Percentiles rank a stretch among this genome's conserved stretches.
Conservation (phyloP, 768 basidiomycete genomes). For the Lentinula boryana region DNA sequence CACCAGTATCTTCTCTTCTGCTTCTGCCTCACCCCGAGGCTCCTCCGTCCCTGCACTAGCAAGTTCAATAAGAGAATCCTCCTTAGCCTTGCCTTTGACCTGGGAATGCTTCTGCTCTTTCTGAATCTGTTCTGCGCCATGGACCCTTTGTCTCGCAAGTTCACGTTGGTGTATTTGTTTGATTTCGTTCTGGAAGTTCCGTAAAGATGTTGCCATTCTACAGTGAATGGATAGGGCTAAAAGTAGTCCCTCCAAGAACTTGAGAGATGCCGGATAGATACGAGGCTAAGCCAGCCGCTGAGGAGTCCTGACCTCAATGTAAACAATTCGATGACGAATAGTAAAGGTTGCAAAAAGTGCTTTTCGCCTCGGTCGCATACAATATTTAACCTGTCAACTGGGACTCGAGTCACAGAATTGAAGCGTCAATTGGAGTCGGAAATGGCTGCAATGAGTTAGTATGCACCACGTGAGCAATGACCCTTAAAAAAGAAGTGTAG, state of each 20-base stretch:
- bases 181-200: constrained; percentile 70
- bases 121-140: constrained; percentile 16
- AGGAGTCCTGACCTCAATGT: too few species aligned
- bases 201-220: constrained; percentile 44
- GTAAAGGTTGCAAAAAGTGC: too few species aligned
- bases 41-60: constrained; percentile 10
- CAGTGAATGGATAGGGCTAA: background rate
- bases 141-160: constrained; percentile 53
- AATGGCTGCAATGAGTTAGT: too few species aligned
- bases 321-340: too few species aligned
- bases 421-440: too few species aligned
- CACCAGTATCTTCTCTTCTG: constrained; percentile 54
- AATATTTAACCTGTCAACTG: background rate
- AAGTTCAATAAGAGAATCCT: constrained; percentile 15
- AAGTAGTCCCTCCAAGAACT: too few species aligned
- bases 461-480: too few species aligned
- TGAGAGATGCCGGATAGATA: too few species aligned
- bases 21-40: constrained; percentile 24
- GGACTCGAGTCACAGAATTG: constrained; percentile 1
- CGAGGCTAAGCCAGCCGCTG: too few species aligned
- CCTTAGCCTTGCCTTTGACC: constrained; percentile 37
- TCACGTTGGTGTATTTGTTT: constrained; percentile 70
- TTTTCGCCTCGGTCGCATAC: too few species aligned
- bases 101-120: constrained; percentile 1
- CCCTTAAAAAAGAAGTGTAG: too few species aligned